Base-by-base conservation (phyloP, 129 eudicot genomes). In the Gnaphalium uliginosum region DNA sequence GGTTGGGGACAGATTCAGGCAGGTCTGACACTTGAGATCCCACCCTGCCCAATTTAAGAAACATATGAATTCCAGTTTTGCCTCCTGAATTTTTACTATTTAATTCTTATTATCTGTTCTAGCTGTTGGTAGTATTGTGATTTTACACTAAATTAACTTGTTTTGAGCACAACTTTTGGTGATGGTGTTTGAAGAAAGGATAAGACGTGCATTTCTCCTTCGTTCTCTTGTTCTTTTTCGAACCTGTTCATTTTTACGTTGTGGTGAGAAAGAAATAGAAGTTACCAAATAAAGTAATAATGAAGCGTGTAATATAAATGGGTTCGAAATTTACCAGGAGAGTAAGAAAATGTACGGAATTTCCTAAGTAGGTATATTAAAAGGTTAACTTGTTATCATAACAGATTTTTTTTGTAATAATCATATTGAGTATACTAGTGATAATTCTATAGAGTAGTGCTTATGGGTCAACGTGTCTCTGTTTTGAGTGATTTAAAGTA, bases 1-100 rank as follows among this genome's bases (percentile, higher is more conserved):
- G 98, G 98, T 33, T 94, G 98, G 98, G 98, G 98, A 30, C 96
- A 90, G 75, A 94, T 94, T 80, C 97, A 90, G 81, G 98, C 98
- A 21, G 98, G 98, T 66, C 79, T 69, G 2, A 90, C 97, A 23
- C 96, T 94, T 22, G 98, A 94, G 0, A 84, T 94, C 73, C 98
- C 98, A 76, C 97, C 98, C 9, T 87, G 88, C 59, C 97, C 98
- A 19, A 84, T 94, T 43, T 90, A 46, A 82, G 84, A 72, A 19
- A 56, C 53, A 79, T 79, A 57, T 80, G 83, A 67, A 65, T 43
- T 80, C 83, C 83, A 80, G 79, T 80, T 80, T 80, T 80, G 83
- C 75, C 83, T 80, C 53, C 71, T 66, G 54, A 21, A 33, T 13
- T 66, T 68, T 59, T 77, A 13, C 25, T 57, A 68, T 25, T 58